Evolutionary conservation across 805 yeast genomes (phyloP).

Genomic region (Pichia californica): DNA sequence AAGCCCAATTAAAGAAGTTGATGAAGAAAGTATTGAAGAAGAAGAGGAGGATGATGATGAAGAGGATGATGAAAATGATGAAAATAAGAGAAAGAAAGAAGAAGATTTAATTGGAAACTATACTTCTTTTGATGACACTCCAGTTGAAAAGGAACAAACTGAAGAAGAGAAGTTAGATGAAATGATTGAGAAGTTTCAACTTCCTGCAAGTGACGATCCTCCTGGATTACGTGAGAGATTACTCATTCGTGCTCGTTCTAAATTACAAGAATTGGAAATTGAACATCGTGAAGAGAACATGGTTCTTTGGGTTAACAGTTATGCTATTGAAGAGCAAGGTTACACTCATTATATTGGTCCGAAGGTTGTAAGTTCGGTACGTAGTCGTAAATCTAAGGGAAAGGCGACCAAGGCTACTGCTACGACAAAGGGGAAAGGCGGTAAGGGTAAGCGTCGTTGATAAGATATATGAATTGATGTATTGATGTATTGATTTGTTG

Average conservation of each 20-base stretch:
- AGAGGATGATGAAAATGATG: conserved; percentile 25
- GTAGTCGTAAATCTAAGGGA: conserved; percentile 5
- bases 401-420: not conserved
- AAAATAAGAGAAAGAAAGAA: too few species aligned
- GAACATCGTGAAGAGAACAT: conserved; percentile 18
- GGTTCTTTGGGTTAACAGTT: conserved; percentile 49
- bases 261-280: conserved; percentile 22
- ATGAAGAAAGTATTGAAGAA: too few species aligned
- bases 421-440: not conserved
- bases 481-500: not conserved
- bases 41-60: too few species aligned
- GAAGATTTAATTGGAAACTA: too few species aligned
- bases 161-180: not conserved
- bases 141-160: not conserved
- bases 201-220: not conserved
- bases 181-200: conserved; percentile 21
- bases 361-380: conserved; percentile 14
- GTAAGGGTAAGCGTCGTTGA: not conserved
- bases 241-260: conserved; percentile 16
- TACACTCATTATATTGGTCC: conserved; percentile 51
- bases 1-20: not conserved
- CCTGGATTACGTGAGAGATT: not conserved
- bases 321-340: conserved; percentile 47
- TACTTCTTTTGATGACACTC: too few species aligned
- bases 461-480: not conserved